These are phyloP conservation scores for Castanea crenata DNA, from an alignment of 306 rosid genomes.

Conservation along the genomic window DNA sequence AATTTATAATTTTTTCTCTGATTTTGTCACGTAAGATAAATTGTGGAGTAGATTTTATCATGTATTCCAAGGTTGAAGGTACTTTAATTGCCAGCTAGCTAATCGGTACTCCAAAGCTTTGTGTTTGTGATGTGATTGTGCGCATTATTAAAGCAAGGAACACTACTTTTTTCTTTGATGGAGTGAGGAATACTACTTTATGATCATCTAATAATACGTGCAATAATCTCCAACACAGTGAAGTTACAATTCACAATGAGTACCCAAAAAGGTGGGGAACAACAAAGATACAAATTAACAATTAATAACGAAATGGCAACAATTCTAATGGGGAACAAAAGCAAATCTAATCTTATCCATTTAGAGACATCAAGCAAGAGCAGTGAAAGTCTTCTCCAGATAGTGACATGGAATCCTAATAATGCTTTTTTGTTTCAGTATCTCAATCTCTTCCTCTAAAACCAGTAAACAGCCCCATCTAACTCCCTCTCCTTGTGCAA, in stretches of 20 bases:
- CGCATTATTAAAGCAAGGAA: background rate
- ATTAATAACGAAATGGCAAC: no score
- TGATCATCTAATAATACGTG: background rate
- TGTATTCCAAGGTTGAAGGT: background rate
- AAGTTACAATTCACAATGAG: no score
- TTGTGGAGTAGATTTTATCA: no score
- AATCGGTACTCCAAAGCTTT: background rate
- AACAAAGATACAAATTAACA: no score
- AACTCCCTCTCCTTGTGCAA: no score
- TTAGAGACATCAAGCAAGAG: background rate
- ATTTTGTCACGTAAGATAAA: no score
- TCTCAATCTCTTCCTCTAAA: no score
- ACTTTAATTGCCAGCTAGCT: background rate
- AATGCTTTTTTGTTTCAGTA: no score
- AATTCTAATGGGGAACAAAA: background rate
- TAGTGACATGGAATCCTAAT: background rate
- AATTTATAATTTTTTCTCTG: accelerated
- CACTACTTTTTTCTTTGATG: background rate
- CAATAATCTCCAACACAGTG: no score
- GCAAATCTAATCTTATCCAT: background rate
- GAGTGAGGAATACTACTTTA: background rate
- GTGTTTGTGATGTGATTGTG: background rate
- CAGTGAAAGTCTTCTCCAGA: background rate
- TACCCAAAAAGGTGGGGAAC: no score
- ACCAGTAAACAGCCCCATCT: no score